Evolutionary conservation across 371 early-diverging fungal species (phyloP), one percentile per base, ranked within the genome.

Genomic region (Pancytospora philotis): DNA sequence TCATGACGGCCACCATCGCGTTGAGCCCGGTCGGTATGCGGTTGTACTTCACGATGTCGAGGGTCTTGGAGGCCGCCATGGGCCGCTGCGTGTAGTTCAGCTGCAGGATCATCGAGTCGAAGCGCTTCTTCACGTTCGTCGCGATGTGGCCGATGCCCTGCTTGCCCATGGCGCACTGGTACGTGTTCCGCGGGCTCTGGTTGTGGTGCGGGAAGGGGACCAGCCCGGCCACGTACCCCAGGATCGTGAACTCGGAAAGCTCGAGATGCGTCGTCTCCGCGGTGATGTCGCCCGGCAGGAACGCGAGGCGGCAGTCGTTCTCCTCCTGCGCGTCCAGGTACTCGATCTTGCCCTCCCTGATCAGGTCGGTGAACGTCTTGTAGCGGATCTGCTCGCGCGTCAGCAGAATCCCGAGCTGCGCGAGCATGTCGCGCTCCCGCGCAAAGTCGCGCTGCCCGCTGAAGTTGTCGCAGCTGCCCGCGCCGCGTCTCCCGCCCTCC

Each of bases 131-230:
- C 77, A 92, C 90, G 79, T 95, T 95, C 72, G 90, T 90, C 6
- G 89, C 90, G 70, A 93, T 93, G 22, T 90, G 87, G 34, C 97
- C 97, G 64, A 97, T 95, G 53, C 97, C 97, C 83, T 99, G 98
- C 83, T 99, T 99, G 78, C 96, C 97, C 99, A 99, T 99, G 78
- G 97, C 97, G 78, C 93, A 97, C 84, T 93, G 93, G 76, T 87
- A 90, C 34, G 97, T 98, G 83, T 97, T 98, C 84, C 98, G 88
- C 34, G 98, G 97, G 60, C 90, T 89, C 82, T 98, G 98, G 83
- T 99, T 98, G 83, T 98, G 98, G 83, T 99, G 92, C 34, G 98
- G 98, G 82, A 90, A 98, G 48, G 99, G 99, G 85, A 99, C 95
- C 41, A 97, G 81, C 1, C 95, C 93, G 6, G 98, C 97, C 3